These are phyloP conservation scores for Sordariomycetes sp. DNA, from an alignment of 2,329 filamentous ascomycete species.

Conservation along the genomic window DNA sequence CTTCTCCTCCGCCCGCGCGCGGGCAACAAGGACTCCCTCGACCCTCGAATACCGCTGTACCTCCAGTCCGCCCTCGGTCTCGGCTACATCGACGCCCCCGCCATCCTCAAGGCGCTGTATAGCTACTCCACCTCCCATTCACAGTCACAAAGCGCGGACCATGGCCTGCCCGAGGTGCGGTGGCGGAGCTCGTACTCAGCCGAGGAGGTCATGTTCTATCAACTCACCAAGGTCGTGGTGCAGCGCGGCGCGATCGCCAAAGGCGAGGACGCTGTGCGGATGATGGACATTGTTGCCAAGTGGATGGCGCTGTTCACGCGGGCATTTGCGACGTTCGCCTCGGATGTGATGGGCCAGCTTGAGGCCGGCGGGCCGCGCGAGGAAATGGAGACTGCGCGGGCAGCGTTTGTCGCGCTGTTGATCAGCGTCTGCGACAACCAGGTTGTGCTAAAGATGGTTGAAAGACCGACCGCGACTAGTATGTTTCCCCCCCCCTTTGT, in stretches of 20 bases:
- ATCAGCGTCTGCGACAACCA: constrained; percentile 51
- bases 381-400: constrained; percentile 49
- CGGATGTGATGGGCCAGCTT: constrained; percentile 35
- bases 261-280: constrained; percentile 34
- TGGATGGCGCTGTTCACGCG: constrained; percentile 51
- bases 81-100: constrained; percentile 40
- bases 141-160: constrained; percentile 15
- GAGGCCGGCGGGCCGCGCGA: constrained; percentile 34
- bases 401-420: constrained; percentile 54
- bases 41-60: constrained; percentile 50
- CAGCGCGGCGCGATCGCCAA: constrained; percentile 36
- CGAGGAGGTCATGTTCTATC: constrained; percentile 89
- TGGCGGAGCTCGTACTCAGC: constrained; percentile 50
- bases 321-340: constrained; percentile 34
- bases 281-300: constrained; percentile 37
- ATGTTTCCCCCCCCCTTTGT: constrained; percentile 9
- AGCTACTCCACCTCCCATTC: constrained; percentile 44
- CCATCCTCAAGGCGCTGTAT: constrained; percentile 43
- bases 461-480: constrained; percentile 42
- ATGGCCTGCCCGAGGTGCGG: constrained; percentile 15
- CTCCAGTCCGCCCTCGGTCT: constrained; percentile 42
- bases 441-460: constrained; percentile 41
- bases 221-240: constrained; percentile 79
- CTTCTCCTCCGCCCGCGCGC: constrained; percentile 45
- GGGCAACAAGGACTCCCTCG: constrained; percentile 36